Base-by-base conservation (phyloP, 768 basidiomycete species). In the Scleroderma bovista region DNA sequence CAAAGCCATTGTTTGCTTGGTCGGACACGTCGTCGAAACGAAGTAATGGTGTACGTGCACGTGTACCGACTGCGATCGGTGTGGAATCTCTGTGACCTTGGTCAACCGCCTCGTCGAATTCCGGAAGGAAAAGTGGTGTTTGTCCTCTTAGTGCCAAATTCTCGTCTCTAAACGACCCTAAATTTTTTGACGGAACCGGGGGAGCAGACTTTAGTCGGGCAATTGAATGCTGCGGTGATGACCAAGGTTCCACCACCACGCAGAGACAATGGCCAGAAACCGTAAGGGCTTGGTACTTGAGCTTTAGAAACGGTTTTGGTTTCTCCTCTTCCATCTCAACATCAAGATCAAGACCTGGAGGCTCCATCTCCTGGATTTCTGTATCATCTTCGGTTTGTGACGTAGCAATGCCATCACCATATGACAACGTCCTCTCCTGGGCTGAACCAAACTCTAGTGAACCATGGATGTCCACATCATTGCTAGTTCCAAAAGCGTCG, bases 211-310 rank as follows among this genome's bases (percentile, higher is more conserved):
- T 64, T 12, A 61, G 60, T 34, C 64, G 69, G 2, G 69, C 56
- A 32, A 60, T 56, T 4, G 66, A 55, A 32, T 72, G 76, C 33
- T 81, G 60, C 13, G 78, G n/a, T n/a, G n/a, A 68, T 4, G 86
- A 84, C 75, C 81, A 89, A 15, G 90, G 91, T 62, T 93, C 90
- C 15, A 91, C 81, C 20, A 93, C 84, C 32, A 93, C 75, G 60
- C 86, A 89, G 16, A 93, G 75, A 63, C 86, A 89, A 47, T 80
- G 78, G 0, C 82, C 84, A 50, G 79, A 77, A 43, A 90, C 81
- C 46, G 68, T 74, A 64, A 89, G 89, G 12, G 86, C 84, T 57
- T 78, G 76, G 55, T 87, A 92, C 47, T 65, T 76, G 32, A 92
- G 74, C 48, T 78, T 75, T 31, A 90, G 68, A 26, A 75, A 55